These are phyloP conservation scores for Pittosporum tobira DNA, from an alignment of 129 eudicot species.

Conservation along the genomic window DNA sequence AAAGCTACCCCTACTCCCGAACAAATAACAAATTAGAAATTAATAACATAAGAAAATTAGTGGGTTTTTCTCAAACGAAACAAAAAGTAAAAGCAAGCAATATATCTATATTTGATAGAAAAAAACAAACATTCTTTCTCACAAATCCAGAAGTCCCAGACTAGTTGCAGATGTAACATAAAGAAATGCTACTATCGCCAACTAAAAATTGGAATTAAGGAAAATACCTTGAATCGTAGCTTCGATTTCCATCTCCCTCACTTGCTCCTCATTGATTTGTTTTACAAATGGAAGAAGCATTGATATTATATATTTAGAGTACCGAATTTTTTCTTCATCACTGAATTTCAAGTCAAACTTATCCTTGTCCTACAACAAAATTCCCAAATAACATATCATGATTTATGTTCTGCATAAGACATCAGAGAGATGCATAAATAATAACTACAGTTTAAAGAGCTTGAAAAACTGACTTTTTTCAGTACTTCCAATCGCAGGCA, in stretches of 20 bases:
- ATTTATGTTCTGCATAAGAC: not conserved
- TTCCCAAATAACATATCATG: not conserved
- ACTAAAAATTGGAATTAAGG: not conserved
- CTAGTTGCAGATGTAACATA: not conserved
- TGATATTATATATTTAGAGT: constrained; percentile 44
- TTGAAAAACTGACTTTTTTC: constrained; percentile 18
- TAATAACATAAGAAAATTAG: not conserved
- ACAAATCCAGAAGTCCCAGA: no score
- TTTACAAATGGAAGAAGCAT: constrained; percentile 57
- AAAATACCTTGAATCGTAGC: constrained; percentile 57
- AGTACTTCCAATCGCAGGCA: constrained; percentile 23
- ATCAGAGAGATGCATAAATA: not conserved
- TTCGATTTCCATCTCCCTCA: constrained; percentile 49
- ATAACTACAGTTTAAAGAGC: not conserved
- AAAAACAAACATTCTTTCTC: not conserved
- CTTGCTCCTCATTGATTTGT: constrained; percentile 46
- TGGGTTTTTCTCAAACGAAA: no score
- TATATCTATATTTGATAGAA: no score
- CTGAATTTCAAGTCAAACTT: constrained; percentile 17
- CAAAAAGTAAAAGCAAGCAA: no score
- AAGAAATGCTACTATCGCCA: not conserved
- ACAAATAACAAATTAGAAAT: not conserved
- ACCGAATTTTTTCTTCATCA: constrained; percentile 32
- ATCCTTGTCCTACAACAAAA: constrained; percentile 23
- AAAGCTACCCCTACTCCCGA: constrained; percentile 24